Evolutionary conservation across 1,284 basidiomycete species (phyloP), one percentile per base, ranked within the genome.

Genomic region (Trichosporon faecale): DNA sequence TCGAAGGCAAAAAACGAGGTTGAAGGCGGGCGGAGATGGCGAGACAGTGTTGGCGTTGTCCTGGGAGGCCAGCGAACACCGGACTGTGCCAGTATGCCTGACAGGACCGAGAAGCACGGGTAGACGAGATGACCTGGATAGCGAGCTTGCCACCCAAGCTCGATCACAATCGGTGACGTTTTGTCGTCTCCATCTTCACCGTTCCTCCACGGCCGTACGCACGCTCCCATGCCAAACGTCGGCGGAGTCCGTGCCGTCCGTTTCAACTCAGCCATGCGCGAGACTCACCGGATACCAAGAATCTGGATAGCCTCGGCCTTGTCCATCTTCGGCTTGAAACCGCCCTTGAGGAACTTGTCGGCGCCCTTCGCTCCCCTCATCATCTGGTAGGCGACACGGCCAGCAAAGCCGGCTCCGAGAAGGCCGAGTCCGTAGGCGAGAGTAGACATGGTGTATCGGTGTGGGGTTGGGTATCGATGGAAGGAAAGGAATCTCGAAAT

Each of bases 321-420:
- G 82, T 98, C 95, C 95, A 98, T 98, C 86, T 95, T 97, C 16
- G 88, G 86, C 82, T 91, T 92, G 88, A 99, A 99, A 1, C 95
- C 96, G 71, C 96, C 96, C 84, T 91, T 94, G 64, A 88, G 89
- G 89, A 93, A 98, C 81, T 96, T 89, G 64, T 95, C 91, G 12
- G 88, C 90, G 37, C 85, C 85, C 76, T 85, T 88, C 88, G 64
- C 86, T 85, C 27, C 75, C 57, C 82, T 72, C 63, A 76, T 89
- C 85, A 77, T 77, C 71, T 79, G 84, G 69, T 37, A 88, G 66
- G 27, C 89, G 86, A 71, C 87, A 85, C 93, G 86, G 5, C 92
- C 93, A 27, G 88, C 89, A 14, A 95, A 84, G 11, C 91, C 93
- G 64, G 92, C 91, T 18, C 91, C 89, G 73, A 95, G 87, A 31